phyloP scores from a whole-genome alignment of 2,329 filamentous ascomycete species.

The Ophiostoma ulmi region DNA sequence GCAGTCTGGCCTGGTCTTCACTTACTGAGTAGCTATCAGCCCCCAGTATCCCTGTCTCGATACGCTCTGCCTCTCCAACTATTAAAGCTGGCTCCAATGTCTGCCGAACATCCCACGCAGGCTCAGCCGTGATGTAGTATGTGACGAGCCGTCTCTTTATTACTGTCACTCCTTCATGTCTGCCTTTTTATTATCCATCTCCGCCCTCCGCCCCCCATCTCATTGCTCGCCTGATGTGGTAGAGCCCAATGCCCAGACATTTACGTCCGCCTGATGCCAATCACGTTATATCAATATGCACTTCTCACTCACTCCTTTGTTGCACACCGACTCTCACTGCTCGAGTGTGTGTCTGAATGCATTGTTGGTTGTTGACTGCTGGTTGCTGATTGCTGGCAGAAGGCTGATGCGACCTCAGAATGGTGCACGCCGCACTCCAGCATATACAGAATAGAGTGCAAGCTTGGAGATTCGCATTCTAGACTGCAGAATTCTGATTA shows the following conservation, averaged over 20 bases:
- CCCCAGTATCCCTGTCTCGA: too few relatives aligned
- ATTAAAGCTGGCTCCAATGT: background rate
- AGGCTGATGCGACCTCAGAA: background rate
- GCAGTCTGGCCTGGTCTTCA: background rate
- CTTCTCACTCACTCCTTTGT: background rate
- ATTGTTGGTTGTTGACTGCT: background rate
- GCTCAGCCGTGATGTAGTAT: background rate
- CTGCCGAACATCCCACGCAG: background rate
- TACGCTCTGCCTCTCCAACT: too few relatives aligned
- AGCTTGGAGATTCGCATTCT: too few relatives aligned
- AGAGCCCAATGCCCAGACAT: constrained; percentile 3
- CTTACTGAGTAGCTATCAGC: too few relatives aligned
- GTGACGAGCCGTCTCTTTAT: background rate
- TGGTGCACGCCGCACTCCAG: background rate
- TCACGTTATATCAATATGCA: background rate
- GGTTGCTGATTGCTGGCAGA: background rate
- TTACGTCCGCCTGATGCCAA: background rate
- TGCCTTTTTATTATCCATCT: background rate
- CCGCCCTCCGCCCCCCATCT: too few relatives aligned
- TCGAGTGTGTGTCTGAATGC: too few relatives aligned
- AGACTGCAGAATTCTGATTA: too few relatives aligned
- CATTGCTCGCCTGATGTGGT: background rate
- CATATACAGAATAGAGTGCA: background rate
- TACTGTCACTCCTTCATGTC: background rate
- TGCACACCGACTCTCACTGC: background rate